These are phyloP conservation scores for Xerocomellus amylosporus DNA, from an alignment of 768 basidiomycete species.

Conservation along the genomic window DNA sequence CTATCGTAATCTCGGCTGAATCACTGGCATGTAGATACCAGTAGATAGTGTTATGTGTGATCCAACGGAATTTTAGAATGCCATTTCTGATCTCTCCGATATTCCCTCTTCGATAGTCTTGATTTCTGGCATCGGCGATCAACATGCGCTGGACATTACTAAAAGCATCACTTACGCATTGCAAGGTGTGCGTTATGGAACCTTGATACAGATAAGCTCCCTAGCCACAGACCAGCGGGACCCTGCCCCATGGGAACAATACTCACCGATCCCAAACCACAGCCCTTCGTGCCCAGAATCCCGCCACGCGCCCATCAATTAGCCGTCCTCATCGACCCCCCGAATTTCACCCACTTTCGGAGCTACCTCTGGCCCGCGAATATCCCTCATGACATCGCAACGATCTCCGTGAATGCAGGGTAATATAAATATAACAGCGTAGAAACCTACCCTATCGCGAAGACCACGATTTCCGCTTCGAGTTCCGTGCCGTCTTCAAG, in stretches of 20 bases:
- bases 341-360: constrained; percentile 47
- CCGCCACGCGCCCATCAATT: constrained; percentile 39
- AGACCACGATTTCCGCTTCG: constrained; percentile 21
- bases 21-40: no score
- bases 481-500: constrained; percentile 24
- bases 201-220: constrained; percentile 6
- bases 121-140: background rate
- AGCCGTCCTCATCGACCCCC: constrained; percentile 60
- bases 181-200: constrained; percentile 6
- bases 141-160: background rate
- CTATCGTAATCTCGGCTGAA: background rate
- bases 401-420: constrained; percentile 35
- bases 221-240: background rate
- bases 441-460: constrained; percentile 13
- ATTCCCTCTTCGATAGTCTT: constrained; percentile 4
- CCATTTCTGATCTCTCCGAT: background rate
- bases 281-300: constrained; percentile 31
- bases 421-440: background rate
- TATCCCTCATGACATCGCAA: constrained; percentile 33
- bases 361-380: constrained; percentile 46
- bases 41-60: no score
- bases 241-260: background rate
- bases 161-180: background rate
- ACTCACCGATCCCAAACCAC: constrained; percentile 12
- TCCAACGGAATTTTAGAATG: constrained; percentile 1